These are phyloP conservation scores for Hygrophila difformis DNA, from an alignment of 257 asterid genomes.

Conservation along the genomic window DNA sequence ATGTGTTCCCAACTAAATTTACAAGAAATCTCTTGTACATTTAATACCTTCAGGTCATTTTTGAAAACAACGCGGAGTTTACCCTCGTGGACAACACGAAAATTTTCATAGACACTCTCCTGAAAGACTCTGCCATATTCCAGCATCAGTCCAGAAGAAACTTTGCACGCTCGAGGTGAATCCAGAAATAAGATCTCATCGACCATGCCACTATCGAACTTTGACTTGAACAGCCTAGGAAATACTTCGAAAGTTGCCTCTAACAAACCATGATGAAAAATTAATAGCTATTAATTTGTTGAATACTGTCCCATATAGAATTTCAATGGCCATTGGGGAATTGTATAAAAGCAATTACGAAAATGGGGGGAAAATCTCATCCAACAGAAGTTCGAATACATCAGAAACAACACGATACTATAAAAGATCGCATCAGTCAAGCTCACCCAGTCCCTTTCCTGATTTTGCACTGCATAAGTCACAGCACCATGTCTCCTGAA, in stretches of 20 bases:
- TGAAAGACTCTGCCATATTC: slow-evolving; percentile 43
- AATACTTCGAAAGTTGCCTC: slow-evolving; percentile 47
- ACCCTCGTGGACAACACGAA: slow-evolving; percentile 50
- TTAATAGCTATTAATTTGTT: not conserved
- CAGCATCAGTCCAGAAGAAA: slow-evolving; percentile 30
- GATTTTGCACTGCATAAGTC: slow-evolving; percentile 44
- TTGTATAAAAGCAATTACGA: too few relatives aligned
- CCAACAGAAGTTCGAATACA: too few relatives aligned
- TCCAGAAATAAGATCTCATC: slow-evolving; percentile 46
- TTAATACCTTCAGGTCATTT: slow-evolving; percentile 55
- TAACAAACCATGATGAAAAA: not conserved
- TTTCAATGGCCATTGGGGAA: not conserved
- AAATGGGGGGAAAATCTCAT: too few relatives aligned
- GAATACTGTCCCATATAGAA: not conserved
- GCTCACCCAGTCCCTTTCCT: slow-evolving; percentile 58
- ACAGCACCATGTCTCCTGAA: slow-evolving; percentile 49
- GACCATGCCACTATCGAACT: slow-evolving; percentile 38
- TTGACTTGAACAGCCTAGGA: slow-evolving; percentile 44
- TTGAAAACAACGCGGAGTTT: slow-evolving; percentile 45
- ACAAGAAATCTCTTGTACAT: not conserved
- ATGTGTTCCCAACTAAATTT: not conserved
- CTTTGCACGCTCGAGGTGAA: slow-evolving; percentile 30
- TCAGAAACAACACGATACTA: not conserved
- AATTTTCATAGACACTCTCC: slow-evolving; percentile 34
- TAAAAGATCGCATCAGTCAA: slow-evolving; percentile 4